These are phyloP conservation scores for Penicillium sp. DNA, from an alignment of 2,329 filamentous ascomycete genomes.

Conservation along the genomic window DNA sequence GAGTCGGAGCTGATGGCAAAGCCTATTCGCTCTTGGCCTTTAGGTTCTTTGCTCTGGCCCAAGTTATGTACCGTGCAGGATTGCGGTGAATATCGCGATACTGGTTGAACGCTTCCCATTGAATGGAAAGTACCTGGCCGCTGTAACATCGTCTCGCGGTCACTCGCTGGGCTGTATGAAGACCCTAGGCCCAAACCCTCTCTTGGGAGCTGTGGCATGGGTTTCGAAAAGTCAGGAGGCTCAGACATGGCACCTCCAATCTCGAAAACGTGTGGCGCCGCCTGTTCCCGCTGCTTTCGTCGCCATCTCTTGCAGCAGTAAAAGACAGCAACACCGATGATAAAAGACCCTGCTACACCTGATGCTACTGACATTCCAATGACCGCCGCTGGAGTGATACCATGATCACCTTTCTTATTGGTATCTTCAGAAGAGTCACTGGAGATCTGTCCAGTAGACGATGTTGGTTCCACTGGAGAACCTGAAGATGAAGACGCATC, in stretches of 20 bases:
- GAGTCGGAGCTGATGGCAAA: constrained; percentile 18
- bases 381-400: constrained; percentile 25
- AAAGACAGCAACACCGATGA: constrained; percentile 28
- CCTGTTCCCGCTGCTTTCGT: constrained; percentile 16
- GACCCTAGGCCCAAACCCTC: constrained; percentile 11
- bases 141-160: constrained; percentile 16
- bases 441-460: background rate
- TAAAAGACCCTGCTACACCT: constrained; percentile 29
- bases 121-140: constrained; percentile 6
- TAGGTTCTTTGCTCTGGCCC: background rate
- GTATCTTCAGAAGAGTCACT: constrained; percentile 11
- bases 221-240: constrained; percentile 26
- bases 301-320: constrained; percentile 26
- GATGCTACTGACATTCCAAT: constrained; percentile 33
- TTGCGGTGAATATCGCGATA: constrained; percentile 15
- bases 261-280: constrained; percentile 28
- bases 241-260: constrained; percentile 35
- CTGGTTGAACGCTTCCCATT: constrained; percentile 14
- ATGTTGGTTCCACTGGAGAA: constrained; percentile 1
- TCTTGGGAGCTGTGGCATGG: constrained; percentile 20
- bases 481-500: constrained; percentile 15
- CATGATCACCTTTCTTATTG: constrained; percentile 2
- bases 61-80: constrained; percentile 11
- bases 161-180: constrained; percentile 3
- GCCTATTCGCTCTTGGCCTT: constrained; percentile 13